A percentile compares a stretch with the other conserved stretches of the same genome.
phyloP scores from a whole-genome alignment of 2,329 filamentous ascomycete genomes.

The Chaetomium olivaceum region DNA sequence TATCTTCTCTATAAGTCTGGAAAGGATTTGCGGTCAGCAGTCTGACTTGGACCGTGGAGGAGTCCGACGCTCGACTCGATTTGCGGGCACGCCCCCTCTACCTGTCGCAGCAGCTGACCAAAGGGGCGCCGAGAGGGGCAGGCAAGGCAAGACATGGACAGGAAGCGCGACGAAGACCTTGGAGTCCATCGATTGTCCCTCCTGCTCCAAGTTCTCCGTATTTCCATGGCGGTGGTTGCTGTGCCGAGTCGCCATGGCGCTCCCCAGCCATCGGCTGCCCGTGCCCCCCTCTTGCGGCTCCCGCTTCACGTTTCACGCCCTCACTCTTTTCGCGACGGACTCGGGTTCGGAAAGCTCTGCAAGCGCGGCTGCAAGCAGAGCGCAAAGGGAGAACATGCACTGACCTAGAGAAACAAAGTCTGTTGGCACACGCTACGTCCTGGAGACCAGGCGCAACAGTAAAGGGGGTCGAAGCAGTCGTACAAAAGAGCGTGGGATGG shows the following conservation, averaged over 20 bases:
- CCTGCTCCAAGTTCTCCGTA: constrained; percentile 6
- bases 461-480: constrained; percentile 35
- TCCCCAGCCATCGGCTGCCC: background rate
- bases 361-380: constrained; percentile 3
- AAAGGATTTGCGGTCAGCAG: constrained; percentile 28
- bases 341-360: constrained; percentile 7
- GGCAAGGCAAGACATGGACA: background rate
- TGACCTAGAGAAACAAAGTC: constrained; percentile 40
- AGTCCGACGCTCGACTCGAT: constrained; percentile 4
- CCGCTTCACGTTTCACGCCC: constrained; percentile 1
- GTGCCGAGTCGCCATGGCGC: background rate
- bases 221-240: constrained; percentile 1
- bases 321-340: background rate
- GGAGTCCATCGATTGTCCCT: background rate
- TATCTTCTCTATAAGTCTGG: constrained; percentile 42
- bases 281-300: background rate
- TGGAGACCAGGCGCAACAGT: constrained; percentile 50
- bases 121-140: background rate
- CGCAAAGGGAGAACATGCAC: constrained; percentile 26
- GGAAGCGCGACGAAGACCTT: constrained; percentile 10
- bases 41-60: constrained; percentile 13
- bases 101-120: background rate
- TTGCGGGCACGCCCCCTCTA: background rate
- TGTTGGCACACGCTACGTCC: constrained; percentile 45
- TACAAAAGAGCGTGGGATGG: constrained; percentile 21